phyloP scores from a whole-genome alignment of 1,139 yeast genomes.

The Debaryomycetaceae sp. region DNA sequence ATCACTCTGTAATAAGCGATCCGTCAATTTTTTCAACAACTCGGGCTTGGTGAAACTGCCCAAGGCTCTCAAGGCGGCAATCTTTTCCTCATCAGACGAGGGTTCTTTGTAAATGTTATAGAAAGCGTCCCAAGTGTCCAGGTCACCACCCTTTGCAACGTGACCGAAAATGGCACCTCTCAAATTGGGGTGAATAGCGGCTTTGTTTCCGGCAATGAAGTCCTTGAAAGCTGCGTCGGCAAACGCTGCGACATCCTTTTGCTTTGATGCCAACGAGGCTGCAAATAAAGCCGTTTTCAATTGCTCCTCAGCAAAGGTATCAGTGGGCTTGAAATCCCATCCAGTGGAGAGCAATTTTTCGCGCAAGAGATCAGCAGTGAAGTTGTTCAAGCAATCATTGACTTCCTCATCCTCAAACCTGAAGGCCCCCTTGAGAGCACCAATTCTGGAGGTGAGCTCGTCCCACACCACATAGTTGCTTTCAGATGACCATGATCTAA shows the following conservation, averaged over 20 bases:
- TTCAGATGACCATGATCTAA: slow-evolving; percentile 67
- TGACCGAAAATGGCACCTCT: slow-evolving; percentile 65
- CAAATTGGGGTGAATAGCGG: slow-evolving; percentile 78
- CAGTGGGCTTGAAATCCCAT: slow-evolving; percentile 59
- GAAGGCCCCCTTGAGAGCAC: slow-evolving; percentile 62
- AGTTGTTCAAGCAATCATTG: slow-evolving; percentile 52
- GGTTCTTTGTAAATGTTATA: slow-evolving; percentile 64
- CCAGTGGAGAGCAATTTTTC: slow-evolving; percentile 61
- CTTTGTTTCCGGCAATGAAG: slow-evolving; percentile 60
- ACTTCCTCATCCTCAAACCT: slow-evolving; percentile 59
- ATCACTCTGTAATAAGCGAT: slow-evolving; percentile 60
- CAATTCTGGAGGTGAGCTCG: slow-evolving; percentile 54
- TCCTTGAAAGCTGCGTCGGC: slow-evolving; percentile 55
- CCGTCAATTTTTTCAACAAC: slow-evolving; percentile 58
- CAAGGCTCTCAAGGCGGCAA: slow-evolving; percentile 67
- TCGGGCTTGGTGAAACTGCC: slow-evolving; percentile 64
- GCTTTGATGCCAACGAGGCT: slow-evolving; percentile 61
- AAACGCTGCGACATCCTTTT: slow-evolving; percentile 48
- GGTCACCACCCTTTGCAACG: slow-evolving; percentile 67
- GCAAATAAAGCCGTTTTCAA: slow-evolving; percentile 70
- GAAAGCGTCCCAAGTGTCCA: slow-evolving; percentile 58
- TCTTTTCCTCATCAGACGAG: slow-evolving; percentile 66
- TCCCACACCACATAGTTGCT: slow-evolving; percentile 75
- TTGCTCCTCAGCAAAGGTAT: slow-evolving; percentile 69
- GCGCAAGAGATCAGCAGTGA: slow-evolving; percentile 57